Base-by-base conservation (phyloP, 352 stramenopile species). In the Pythium pyrilobum region DNA sequence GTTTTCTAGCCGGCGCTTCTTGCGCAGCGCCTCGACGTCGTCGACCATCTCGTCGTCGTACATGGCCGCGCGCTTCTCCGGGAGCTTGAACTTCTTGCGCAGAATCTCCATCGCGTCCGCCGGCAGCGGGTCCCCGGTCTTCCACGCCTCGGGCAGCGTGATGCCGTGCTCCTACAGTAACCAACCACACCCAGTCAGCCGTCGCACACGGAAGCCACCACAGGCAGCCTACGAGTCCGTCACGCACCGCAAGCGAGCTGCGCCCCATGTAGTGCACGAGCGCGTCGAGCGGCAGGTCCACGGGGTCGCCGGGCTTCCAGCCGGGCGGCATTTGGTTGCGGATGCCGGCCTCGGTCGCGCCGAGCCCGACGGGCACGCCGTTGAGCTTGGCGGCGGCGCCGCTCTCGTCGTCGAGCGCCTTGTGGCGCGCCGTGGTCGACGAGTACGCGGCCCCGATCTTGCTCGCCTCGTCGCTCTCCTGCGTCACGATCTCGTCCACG, bases 11-110 rank as follows among this genome's bases (percentile, higher is more conserved):
- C 83, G 86, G 48, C 75, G 74, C 45, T 81, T 85, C 61, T 90
- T 90, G 56, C 72, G 71, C 34, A 86, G 56, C 49, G 56, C 63
- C 33, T 85, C 80, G 4, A 87, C 72, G 34, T 88, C 72, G 44
- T 88, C 77, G 31, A 88, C 77, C 8, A 88, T 71, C 37, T 90
- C 80, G 53, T 90, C 80, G 41, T 87, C 74, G 50, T 89, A 89
- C 43, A 89, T 49, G 7, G 78, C 62, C 12, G 65, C 55, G 8
- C 80, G 74, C 66, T 90, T 88, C 29, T 85, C 77, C 1, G 80
- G 75, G 21, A 90, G 33, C 49, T 88, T 88, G 52, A 92, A 84
- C 61, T 89, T 90, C 54, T 87, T 86, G 24, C 82, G 75, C 39
- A 92, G 27, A 6, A 85, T 70, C 23, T 92, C 82, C 79, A 90